Evolutionary conservation across 1,139 yeast species (phyloP), one percentile per base, ranked within the genome.

Genomic region (Yamadazyma siamensis): DNA sequence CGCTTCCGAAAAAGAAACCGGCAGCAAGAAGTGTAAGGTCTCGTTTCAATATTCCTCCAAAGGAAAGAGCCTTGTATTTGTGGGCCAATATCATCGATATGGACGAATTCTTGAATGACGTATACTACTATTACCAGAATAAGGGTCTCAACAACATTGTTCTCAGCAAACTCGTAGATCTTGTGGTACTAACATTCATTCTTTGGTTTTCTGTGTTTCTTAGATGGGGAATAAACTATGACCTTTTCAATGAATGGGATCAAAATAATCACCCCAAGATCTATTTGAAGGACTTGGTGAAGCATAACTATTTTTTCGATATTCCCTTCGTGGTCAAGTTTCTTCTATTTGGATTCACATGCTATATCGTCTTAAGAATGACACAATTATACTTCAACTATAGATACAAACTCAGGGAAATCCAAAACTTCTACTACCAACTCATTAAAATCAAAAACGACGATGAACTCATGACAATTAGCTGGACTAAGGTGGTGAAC

Each of bases 81-180:
- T 94, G 98, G 97, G 95, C 97, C 1, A 91, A 91, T 47, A 87
- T 91, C 20, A 86, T 86, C 43, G 89, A 91, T 52, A 71, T 91
- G 56, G 98, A 91, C 56, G 75, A 78, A 29, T 91, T 91, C 46
- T 63, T 91, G 17, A 76, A 77, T 33, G 95, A 89, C 44, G 81
- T 88, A 6, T 91, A 94, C 55, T 70, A 73, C 33, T 91, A 88
- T 52, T 94, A 84, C 50, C 62, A 84, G 25, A 95, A 94, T 4
- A 84, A 81, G 50, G 99, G 99, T 0, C 69, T 83, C 36, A 67
- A 72, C 30, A 86, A 95, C 52, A 87, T 91, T 21, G 56, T 86
- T 6, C 54, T 87, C 16, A 66, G 80, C 13, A 72, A 84, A 33
- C 42, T 71, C 1, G 70, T 84, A 32, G 95, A 87, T 44, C 61